Conservation (phyloP, 176 grass and related monocot genomes). For the Themeda triandra region DNA sequence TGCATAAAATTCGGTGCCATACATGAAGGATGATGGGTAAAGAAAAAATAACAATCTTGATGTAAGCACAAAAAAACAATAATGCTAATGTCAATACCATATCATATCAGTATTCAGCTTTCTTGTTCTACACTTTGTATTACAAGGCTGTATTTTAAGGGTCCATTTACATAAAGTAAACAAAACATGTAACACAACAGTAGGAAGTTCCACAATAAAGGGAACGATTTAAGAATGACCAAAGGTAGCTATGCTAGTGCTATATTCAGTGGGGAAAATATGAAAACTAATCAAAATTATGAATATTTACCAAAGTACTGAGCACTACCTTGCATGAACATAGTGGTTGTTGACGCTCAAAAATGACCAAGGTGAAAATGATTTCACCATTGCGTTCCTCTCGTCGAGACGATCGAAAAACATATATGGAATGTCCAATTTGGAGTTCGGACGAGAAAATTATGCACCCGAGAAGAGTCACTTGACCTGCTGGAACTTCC, state of each 20-base stretch:
- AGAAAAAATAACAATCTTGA: neutral
- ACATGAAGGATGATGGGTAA: neutral
- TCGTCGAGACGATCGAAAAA: too few relatives aligned
- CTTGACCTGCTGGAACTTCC: too few relatives aligned
- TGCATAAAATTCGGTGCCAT: neutral
- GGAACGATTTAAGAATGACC: neutral
- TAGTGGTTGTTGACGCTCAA: too few relatives aligned
- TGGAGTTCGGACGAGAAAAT: too few relatives aligned
- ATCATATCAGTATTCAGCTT: neutral
- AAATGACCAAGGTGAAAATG: too few relatives aligned
- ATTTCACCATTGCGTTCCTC: too few relatives aligned
- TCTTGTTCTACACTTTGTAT: too few relatives aligned
- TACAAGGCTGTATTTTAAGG: neutral
- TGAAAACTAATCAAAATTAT: neutral
- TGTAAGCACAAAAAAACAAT: neutral
- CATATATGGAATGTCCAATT: too few relatives aligned
- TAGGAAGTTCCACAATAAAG: neutral
- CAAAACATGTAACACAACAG: neutral
- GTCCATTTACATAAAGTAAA: neutral
- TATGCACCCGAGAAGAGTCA: too few relatives aligned
- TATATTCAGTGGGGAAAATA: neutral
- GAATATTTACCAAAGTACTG: constrained; percentile 21
- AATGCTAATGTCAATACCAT: neutral
- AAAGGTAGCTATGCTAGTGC: neutral
- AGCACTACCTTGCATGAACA: constrained; percentile 89